Evolutionary conservation across 2,329 filamentous ascomycete genomes (phyloP), one percentile per base, ranked within the genome.

Genomic region (Shiraia sp.): DNA sequence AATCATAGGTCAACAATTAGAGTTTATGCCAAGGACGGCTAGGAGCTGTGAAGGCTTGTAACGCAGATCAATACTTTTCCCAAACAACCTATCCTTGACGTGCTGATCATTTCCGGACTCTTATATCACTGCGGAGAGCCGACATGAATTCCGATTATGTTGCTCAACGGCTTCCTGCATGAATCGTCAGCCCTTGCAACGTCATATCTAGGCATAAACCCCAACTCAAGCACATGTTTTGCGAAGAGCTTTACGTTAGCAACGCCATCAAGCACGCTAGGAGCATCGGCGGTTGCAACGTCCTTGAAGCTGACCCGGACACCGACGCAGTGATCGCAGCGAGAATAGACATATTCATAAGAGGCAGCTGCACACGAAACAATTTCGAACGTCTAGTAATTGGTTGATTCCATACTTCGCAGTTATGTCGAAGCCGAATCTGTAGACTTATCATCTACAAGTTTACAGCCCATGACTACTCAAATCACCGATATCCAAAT

Each of bases 81-180:
- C 36, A 23, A 40, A 13, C 32, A n/a, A n/a, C 23, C 30, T 17
- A 49, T 38, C 39, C 42, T 38, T 40, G 25, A 26, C 25, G 29
- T 12, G 29, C 26, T 17, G 37, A 22, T 36, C 29, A 37, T 34
- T 16, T 24, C 39, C 45, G 31, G 30, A 27, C n/a, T 39, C 15
- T 36, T 36, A 42, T 36, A 42, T 45, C 25, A 27, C 15, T 57
- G 57, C 45, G 58, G 55, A 60, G 55, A 62, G 55, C 58, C 58
- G 57, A 59, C 32, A 39, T 28, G 47, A 52, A 46, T 47, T 53
- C 48, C 50, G 54, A 48, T 16, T 27, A 34, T 28, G 28, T 30
- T 39, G 17, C 33, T 29, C 35, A 37, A 29, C 22, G n/a, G 31
- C 26, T 12, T 39, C 27, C 23, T n/a, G 27, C 29, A 26, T 42